Conservation (phyloP, 306 rosid species). For the Cicer judaicum region DNA sequence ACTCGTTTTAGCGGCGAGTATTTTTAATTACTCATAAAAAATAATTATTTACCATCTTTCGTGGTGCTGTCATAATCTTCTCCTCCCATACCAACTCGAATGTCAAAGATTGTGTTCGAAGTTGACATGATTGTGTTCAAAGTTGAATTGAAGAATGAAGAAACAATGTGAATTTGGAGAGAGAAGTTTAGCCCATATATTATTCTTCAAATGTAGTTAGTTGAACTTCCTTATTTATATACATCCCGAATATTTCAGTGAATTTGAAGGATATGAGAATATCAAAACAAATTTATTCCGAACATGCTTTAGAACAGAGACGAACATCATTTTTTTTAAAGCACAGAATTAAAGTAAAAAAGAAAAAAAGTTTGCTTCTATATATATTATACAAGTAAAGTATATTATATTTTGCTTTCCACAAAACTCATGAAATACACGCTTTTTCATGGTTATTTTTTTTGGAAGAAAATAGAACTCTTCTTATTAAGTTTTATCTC, state of each 20-base stretch:
- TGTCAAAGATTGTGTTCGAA: neutral
- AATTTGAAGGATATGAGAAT: slow-evolving; percentile 1
- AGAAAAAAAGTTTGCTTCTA: neutral
- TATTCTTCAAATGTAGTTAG: neutral
- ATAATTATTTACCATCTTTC: neutral
- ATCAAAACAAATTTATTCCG: neutral
- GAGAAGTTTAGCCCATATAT: neutral
- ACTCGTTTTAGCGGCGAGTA: neutral
- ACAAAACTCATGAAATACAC: neutral
- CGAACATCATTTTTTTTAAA: no score
- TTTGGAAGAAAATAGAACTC: neutral
- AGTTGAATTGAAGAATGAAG: neutral
- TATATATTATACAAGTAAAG: neutral
- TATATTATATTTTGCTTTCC: neutral
- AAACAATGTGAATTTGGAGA: neutral
- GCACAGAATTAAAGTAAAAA: neutral
- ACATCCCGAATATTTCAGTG: slow-evolving; percentile 9
- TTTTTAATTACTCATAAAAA: neutral
- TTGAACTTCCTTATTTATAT: neutral
- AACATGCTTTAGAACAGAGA: neutral
- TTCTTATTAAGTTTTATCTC: no score
- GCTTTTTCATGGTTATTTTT: neutral
- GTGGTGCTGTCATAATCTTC: neutral
- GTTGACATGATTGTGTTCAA: neutral
- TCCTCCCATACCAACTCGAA: no score